These are phyloP conservation scores for Priceomyces carsonii DNA, from an alignment of 805 yeast species.

Conservation along the genomic window DNA sequence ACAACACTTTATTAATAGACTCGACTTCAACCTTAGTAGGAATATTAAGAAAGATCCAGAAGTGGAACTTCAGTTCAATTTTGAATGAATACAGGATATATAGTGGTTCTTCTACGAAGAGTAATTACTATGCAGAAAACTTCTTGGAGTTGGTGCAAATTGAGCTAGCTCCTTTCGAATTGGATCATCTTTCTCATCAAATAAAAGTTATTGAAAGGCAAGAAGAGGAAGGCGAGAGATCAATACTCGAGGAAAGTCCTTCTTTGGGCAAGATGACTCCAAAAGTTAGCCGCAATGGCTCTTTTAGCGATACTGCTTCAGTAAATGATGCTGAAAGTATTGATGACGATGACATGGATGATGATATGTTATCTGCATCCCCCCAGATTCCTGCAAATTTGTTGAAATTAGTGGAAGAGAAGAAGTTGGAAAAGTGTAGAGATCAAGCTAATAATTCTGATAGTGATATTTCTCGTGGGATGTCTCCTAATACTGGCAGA, in stretches of 20 bases:
- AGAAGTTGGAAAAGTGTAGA: slow-evolving; percentile 36
- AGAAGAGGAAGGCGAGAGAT: slow-evolving; percentile 1
- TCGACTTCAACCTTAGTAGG: slow-evolving; percentile 80
- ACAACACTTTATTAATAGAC: slow-evolving; percentile 76
- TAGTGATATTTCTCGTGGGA: slow-evolving; percentile 27
- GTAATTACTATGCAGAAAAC: slow-evolving; percentile 78
- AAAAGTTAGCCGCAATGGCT: slow-evolving; percentile 2
- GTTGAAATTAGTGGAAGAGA: slow-evolving; percentile 53
- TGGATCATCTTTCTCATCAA: slow-evolving; percentile 28
- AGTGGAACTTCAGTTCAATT: slow-evolving; percentile 85
- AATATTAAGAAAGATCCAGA: slow-evolving; percentile 74
- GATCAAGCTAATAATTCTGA: slow-evolving; percentile 29
- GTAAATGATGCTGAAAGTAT: slow-evolving; percentile 24
- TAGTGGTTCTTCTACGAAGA: slow-evolving; percentile 60
- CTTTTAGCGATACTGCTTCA: slow-evolving; percentile 20
- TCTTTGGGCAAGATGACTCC: slow-evolving; percentile 1
- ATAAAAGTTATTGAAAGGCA: slow-evolving; percentile 16
- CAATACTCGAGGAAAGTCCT: background rate
- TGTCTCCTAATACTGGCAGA: slow-evolving; percentile 26
- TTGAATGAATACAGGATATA: slow-evolving; percentile 82
- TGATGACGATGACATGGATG: slow-evolving; percentile 46
- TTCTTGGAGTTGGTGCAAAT: slow-evolving; percentile 73
- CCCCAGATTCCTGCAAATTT: slow-evolving; percentile 70
- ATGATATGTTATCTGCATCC: slow-evolving; percentile 54
- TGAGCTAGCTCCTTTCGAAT: slow-evolving; percentile 46